phyloP scores from a whole-genome alignment of 139 green algal species.

The Asterochloris sp. region DNA sequence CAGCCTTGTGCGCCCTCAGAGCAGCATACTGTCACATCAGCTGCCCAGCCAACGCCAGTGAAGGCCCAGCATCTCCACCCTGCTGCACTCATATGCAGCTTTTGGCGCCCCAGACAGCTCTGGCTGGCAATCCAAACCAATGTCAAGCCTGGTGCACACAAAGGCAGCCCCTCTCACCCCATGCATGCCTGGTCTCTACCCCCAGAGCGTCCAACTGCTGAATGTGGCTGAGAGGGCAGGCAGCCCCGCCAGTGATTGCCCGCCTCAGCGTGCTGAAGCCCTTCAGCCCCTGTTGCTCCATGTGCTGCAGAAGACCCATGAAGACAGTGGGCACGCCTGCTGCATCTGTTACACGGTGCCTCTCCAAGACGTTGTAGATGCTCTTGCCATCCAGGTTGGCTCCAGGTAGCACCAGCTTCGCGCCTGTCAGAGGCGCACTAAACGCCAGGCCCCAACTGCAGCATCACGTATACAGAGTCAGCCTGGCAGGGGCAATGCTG shows the following conservation, averaged over 20 bases:
- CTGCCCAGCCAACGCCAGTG: too few relatives aligned
- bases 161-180: too few relatives aligned
- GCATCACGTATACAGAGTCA: too few relatives aligned
- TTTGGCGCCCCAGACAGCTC: too few relatives aligned
- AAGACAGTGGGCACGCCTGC: constrained; percentile 77
- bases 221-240: constrained; percentile 52
- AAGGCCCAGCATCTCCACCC: too few relatives aligned
- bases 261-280: constrained; percentile 42
- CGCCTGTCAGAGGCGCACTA: constrained; percentile 61
- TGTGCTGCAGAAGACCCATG: constrained; percentile 53
- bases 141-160: too few relatives aligned
- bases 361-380: constrained; percentile 60
- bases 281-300: constrained; percentile 34
- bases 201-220: constrained; percentile 31
- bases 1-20: too few relatives aligned
- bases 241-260: constrained; percentile 60
- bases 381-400: constrained; percentile 60
- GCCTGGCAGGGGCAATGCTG: too few relatives aligned
- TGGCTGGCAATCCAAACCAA: too few relatives aligned
- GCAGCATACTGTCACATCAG: too few relatives aligned
- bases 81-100: too few relatives aligned
- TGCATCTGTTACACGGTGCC: constrained; percentile 37
- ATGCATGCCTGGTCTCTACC: constrained; percentile 10
- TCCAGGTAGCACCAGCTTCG: constrained; percentile 66
- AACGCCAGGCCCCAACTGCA: constrained; percentile 65